phyloP scores from a whole-genome alignment of 345 rosid species.

The Lagerstroemia speciosa region DNA sequence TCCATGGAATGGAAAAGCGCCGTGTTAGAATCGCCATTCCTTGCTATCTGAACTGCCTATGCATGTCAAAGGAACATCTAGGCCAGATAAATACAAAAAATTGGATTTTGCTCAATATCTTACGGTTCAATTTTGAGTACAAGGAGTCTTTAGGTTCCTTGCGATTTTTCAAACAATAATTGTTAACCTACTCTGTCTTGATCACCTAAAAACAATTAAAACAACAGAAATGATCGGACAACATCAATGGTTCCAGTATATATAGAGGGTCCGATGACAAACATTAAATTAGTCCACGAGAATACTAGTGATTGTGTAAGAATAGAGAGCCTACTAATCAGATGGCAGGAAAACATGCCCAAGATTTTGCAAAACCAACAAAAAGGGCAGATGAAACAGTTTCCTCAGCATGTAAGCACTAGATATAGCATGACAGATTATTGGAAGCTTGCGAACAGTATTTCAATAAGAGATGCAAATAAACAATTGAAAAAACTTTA shows the following conservation, averaged over 20 bases:
- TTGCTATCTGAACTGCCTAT: background rate
- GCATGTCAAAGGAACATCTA: background rate
- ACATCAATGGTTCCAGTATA: background rate
- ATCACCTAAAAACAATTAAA: background rate
- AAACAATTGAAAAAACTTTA: background rate
- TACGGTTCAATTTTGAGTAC: background rate
- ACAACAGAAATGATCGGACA: background rate
- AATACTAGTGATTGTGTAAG: background rate
- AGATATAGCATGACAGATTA: background rate
- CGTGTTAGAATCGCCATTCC: background rate
- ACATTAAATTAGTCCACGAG: background rate
- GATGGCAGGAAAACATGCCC: background rate
- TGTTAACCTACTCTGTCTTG: background rate
- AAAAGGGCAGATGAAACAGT: background rate
- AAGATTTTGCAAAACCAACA: background rate
- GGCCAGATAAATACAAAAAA: background rate
- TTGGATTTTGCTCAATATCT: background rate
- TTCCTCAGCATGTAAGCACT: background rate
- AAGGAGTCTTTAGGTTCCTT: background rate
- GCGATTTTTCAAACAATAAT: background rate
- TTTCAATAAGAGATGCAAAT: background rate
- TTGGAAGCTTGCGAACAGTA: background rate
- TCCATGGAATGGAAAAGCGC: background rate
- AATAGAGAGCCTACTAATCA: background rate
- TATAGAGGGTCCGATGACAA: background rate